Base-by-base conservation (phyloP, 768 basidiomycete genomes). In the Amanita muscaria region DNA sequence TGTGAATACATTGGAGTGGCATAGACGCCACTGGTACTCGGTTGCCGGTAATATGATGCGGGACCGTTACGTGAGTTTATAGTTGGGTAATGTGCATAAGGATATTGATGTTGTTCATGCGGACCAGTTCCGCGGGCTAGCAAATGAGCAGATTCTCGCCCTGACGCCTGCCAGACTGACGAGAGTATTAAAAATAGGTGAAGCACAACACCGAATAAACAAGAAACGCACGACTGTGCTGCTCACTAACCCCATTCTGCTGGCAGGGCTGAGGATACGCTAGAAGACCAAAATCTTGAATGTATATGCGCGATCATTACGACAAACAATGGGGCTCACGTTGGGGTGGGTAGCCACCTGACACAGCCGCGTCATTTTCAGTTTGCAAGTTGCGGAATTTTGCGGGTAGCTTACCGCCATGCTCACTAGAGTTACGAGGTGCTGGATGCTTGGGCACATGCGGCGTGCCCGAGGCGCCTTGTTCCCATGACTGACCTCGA, bases 101-200 rank as follows among this genome's bases (percentile, higher is more conserved):
- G 60, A 53, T 40, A 61, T 52, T 41, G 61, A 35, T 51, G 58
- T 51, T 56, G 64, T 16, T 38, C 44, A 15, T 18, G 60, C 40
- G 61, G 57, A 12, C 58, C 55, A 22, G 65, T 62, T 36, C 61
- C 72, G 35, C 79, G 75, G 25, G 77, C 76, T 35, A 70, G 73
- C 53, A 81, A 51, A 52, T 78, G 78, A 59, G 79, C 59, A 56
- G 78, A 77, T 44, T 68, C 76, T 47, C 80, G 64, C 53, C 80
- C 73, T 56, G 66, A 53, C 39, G 51, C 45, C 64, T 80, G 79
- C 63, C 68, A 80, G 49, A 59, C 77, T 76, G 51, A 44, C 36
- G 41, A 42, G 46, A 36, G 34, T 42, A 47, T 57, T 48, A 51
- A 48, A 41, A 49, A 50, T 33, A 47, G 31, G n/a, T 23, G 19